Base-by-base conservation (phyloP, 495 filamentous ascomycete genomes). In the Talaromyces wortmannii region DNA sequence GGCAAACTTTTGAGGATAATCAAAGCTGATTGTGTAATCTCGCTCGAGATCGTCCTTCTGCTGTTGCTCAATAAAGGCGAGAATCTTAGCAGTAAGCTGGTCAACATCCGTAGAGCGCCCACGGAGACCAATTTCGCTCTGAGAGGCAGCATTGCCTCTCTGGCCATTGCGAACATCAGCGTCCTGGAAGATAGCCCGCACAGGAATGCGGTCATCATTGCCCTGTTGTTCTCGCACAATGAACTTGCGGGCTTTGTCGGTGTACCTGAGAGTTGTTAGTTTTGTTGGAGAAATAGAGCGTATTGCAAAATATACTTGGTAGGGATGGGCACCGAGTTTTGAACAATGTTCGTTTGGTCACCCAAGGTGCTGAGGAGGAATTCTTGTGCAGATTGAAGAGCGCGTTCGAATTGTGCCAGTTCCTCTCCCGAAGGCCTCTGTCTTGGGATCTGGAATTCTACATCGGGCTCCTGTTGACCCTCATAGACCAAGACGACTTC, bases 1-100 rank as follows among this genome's bases (percentile, higher is more conserved):
- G 54, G 91, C 90, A 59, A 84, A 95, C 68, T 96, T 95, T 61
- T 94, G 87, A 5, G 94, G 94, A 74, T 92, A 99, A 52, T 94
- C 90, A 58, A 96, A 97, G 42, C 82, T 83, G 44, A 85, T 77
- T 5, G 83, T 89, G 69, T 91, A 91, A 31, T 88, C 90, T 48
- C 91, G 85, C 70, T 96, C 91, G 57, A 89, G 83, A 62, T 96
- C 90, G 58, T 96, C 90, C 68, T 87, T 79, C 71, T 88, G 86
- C 67, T 94, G 90, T 57, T 91, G 82, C 45, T 85, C 85, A 36
- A 97, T 73, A 63, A 97, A 97, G 11, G 78, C 79, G 30, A 78
- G 66, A 48, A 94, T 79, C 69, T 88, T 91, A 5, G 78, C 72
- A 17, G 74, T 75, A 29, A 96, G 81, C 0, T 83, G 79, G 15